Base-by-base conservation (phyloP, 345 rosid species). In the Lumnitzera racemosa region DNA sequence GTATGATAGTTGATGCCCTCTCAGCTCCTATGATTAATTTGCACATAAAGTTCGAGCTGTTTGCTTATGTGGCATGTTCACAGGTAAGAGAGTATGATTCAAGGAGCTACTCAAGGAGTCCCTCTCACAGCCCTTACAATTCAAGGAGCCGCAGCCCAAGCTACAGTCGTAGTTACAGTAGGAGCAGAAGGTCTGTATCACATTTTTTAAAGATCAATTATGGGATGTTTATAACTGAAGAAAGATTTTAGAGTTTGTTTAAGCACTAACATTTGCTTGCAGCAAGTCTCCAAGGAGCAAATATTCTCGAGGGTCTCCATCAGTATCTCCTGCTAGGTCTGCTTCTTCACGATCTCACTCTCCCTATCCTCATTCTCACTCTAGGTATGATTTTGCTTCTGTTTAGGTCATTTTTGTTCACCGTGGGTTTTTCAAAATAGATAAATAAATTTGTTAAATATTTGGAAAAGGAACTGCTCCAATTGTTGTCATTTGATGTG, bases 51-150 rank as follows among this genome's bases (percentile, higher is more conserved):
- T 46, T 17, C 2, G 11, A 3, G 15, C 41, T 8, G 12, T 36
- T 54, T 56, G 47, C 15, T 49, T 15, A 52, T 52, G 6, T 55
- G 58, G 47, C 24, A 23, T 47, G 47, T 51, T 17, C 36, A 4
- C 49, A 94, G 99, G 97, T 94, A 74, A 79, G 83, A 67, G 96
- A 86, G 70, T 88, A 90, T 70, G 86, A 74, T 62, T 78, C 84
- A 2, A 78, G 81, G 50, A 74, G 80, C 74, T 74, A 74, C 59
- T 83, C 85, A 15, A 79, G 88, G 76, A 94, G 98, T 67, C 81
- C 68, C 56, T 84, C 85, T 66, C 85, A 70, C 13, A 80, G 83
- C 67, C 20, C 20, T 20, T 20, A 20, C 20, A 53, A 71, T 63
- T 76, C 81, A 15, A 80, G 82, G 51, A 78, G 82, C 56, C 65